A percentile compares a stretch with the other conserved stretches of the same genome.
Conservation (phyloP, 306 rosid species). For the Lathyrus sativus region DNA sequence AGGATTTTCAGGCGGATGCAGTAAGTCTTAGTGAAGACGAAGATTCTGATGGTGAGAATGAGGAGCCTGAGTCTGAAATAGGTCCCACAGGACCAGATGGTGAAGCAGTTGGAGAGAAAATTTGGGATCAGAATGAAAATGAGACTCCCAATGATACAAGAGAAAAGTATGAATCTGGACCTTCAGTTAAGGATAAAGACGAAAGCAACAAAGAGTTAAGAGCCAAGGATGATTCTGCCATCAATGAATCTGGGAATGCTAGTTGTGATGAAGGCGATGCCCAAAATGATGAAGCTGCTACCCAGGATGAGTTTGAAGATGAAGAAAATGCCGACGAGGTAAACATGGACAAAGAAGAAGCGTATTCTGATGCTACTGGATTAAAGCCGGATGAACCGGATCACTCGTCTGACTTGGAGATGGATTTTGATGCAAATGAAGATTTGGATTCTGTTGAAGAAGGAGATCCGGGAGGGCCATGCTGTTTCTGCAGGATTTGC, state of each 20-base stretch:
- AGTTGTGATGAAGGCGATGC: constrained; percentile 51
- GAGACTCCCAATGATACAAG: constrained; percentile 51
- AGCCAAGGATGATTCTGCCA: constrained; percentile 66
- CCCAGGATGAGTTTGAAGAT: constrained; percentile 49
- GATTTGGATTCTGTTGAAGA: constrained; percentile 57
- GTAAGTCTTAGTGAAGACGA: constrained; percentile 73
- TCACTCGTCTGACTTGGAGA: constrained; percentile 51
- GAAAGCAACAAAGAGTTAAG: constrained; percentile 67
- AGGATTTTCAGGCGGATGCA: constrained; percentile 76
- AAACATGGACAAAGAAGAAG: constrained; percentile 64
- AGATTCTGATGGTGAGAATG: constrained; percentile 57
- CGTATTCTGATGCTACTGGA: constrained; percentile 57
- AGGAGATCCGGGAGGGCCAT: constrained; percentile 49
- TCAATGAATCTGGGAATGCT: constrained; percentile 55
- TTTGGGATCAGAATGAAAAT: constrained; percentile 70
- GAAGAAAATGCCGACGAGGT: constrained; percentile 52
- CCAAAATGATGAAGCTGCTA: constrained; percentile 45
- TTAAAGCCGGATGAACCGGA: constrained; percentile 59
- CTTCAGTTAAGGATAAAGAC: constrained; percentile 64
- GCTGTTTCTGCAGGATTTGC: too few relatives aligned
- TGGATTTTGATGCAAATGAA: constrained; percentile 56
- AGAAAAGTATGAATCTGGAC: constrained; percentile 75
- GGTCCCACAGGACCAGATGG: constrained; percentile 74
- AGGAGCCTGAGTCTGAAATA: constrained; percentile 64
- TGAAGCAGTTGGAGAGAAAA: constrained; percentile 71